Base-by-base conservation (phyloP, 768 basidiomycete species). In the Boletus rufocinnamomeus region DNA sequence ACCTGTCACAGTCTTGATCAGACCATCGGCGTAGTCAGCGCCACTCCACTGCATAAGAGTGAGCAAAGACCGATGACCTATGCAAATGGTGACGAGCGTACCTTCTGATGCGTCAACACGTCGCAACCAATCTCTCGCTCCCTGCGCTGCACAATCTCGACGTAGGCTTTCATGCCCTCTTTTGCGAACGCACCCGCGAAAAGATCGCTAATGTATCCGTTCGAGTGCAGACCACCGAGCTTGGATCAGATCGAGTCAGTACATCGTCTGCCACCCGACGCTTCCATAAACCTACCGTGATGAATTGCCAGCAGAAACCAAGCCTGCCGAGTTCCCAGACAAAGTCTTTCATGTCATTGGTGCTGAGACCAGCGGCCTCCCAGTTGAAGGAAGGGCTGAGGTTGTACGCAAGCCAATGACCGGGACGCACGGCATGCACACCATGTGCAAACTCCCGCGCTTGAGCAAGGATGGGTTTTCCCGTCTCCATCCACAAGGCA, bases 81-180 rank as follows among this genome's bases (percentile, higher is more conserved):
- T 34, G 59, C 25, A 41, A 19, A 28, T 52, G 9, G 21, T 1
- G n/a, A 19, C 6, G 6, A 23, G 64, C 83, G 38, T 67, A 92
- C 92, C 84, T 88, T 95, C 74, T 99, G 97, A 72, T 99, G 97
- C 8, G 95, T 98, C 64, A 98, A 85, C 27, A 98, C 96, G 69
- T 99, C 97, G 60, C 91, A 94, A 50, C 89, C 94, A 52, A 97
- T 82, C 65, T 98, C 95, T 50, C 94, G 84, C 72, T 99, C 97
- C 72, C 84, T 89, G 30, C 91, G 80, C 74, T 99, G 97, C 54
- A 99, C 80, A 57, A 98, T 78, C 76, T 95, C 93, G 61, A 98
- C 95, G 70, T 98, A 99, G 2, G 97, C 97, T 74, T 98, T 95
- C 97, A 99, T 99, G 43, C 96, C 97, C 61, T 96, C 95, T 74